phyloP scores from a whole-genome alignment of 805 yeast genomes.

The Pichia gijzeniarum region DNA sequence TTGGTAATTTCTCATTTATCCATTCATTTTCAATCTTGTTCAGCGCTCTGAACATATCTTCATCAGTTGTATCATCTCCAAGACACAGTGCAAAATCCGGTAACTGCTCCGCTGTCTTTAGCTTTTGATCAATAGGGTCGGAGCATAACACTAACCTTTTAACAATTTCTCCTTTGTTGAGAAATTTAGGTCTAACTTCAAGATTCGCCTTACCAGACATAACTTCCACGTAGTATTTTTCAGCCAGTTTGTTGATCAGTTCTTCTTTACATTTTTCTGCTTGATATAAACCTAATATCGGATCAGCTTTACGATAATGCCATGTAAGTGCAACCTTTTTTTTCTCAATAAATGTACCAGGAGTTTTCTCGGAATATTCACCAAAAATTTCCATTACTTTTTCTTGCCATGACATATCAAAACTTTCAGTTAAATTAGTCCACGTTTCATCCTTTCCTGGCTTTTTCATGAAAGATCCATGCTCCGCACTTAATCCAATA shows the following conservation, averaged over 20 bases:
- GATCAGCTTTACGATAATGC: constrained; percentile 96
- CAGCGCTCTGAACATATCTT: constrained; percentile 88
- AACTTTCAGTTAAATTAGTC: constrained; percentile 75
- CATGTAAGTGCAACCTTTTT: constrained; percentile 94
- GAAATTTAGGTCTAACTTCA: constrained; percentile 93
- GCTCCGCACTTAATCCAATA: constrained; percentile 91
- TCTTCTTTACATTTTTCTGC: constrained; percentile 67
- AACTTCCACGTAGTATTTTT: constrained; percentile 77
- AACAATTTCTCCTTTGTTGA: constrained; percentile 96
- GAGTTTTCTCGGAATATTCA: constrained; percentile 78
- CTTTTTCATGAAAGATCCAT: constrained; percentile 89
- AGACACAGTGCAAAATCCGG: constrained; percentile 86
- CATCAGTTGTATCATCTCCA: constrained; percentile 97
- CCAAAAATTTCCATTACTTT: constrained; percentile 69
- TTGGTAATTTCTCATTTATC: constrained; percentile 36
- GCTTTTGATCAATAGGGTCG: constrained; percentile 40
- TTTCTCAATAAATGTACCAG: constrained; percentile 79
- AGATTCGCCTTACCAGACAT: constrained; percentile 97
- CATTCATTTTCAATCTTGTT: constrained; percentile 52
- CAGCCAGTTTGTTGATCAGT: constrained; percentile 45
- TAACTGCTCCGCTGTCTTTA: constrained; percentile 33
- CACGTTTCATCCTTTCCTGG: constrained; percentile 53
- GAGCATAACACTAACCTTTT: constrained; percentile 62
- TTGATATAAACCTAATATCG: constrained; percentile 85
- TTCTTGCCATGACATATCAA: constrained; percentile 94